A percentile compares a stretch with the other conserved stretches of the same genome.
phyloP scores from a whole-genome alignment of 345 rosid species.

The Chamaenerion angustifolium region DNA sequence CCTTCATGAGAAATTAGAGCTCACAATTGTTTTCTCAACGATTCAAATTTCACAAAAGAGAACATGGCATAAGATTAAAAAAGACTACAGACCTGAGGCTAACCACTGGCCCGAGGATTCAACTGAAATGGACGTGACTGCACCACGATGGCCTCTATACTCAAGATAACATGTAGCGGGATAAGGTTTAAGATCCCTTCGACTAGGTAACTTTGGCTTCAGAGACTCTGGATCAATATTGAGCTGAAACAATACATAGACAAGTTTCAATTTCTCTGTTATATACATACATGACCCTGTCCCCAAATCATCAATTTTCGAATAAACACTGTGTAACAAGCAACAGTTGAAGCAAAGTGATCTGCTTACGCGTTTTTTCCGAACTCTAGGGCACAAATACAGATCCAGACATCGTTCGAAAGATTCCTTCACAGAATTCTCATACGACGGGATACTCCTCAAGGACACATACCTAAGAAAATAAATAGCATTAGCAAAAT shows the following conservation, averaged over 20 bases:
- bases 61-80: neutral
- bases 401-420: slow-evolving; percentile 95
- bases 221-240: slow-evolving; percentile 85
- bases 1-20: slow-evolving; percentile 23
- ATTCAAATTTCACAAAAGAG: neutral
- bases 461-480: slow-evolving; percentile 50
- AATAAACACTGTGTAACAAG: too few relatives aligned
- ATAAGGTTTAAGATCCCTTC: slow-evolving; percentile 84
- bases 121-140: slow-evolving; percentile 60
- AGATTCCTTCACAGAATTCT: slow-evolving; percentile 67
- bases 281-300: too few relatives aligned
- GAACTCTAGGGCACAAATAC: slow-evolving; percentile 82
- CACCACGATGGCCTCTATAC: slow-evolving; percentile 79
- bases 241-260: slow-evolving; percentile 31
- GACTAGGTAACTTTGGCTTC: slow-evolving; percentile 84
- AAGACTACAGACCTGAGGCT: slow-evolving; percentile 52
- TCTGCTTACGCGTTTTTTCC: slow-evolving; percentile 76
- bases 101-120: slow-evolving; percentile 85
- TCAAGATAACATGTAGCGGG: slow-evolving; percentile 67
- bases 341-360: neutral
- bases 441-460: slow-evolving; percentile 79
- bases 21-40: slow-evolving; percentile 5
- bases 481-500: slow-evolving; percentile 7
- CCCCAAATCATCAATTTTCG: too few relatives aligned
- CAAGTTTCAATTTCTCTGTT: neutral